phyloP scores from a whole-genome alignment of 371 early-diverging fungal genomes.

The Syncephalis plumigaleata region DNA sequence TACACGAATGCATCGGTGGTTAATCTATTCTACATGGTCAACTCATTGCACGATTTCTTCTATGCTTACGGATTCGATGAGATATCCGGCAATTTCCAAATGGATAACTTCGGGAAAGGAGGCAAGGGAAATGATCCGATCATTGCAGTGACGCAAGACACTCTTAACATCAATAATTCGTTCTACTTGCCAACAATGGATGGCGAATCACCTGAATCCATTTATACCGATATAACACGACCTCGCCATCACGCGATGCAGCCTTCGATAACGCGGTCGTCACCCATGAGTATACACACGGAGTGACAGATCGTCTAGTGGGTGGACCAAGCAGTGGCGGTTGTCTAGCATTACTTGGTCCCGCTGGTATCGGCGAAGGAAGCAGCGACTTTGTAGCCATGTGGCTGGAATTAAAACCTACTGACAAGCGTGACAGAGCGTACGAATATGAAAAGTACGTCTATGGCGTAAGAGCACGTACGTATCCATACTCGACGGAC shows the following conservation, averaged over 20 bases:
- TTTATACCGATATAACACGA: constrained; percentile 75
- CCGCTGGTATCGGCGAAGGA: constrained; percentile 92
- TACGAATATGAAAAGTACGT: constrained; percentile 60
- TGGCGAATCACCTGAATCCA: constrained; percentile 77
- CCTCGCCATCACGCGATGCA: constrained; percentile 68
- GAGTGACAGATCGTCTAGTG: constrained; percentile 77
- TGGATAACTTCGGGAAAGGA: constrained; percentile 68
- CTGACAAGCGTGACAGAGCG: constrained; percentile 22
- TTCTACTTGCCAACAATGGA: constrained; percentile 95
- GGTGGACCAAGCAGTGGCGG: constrained; percentile 83
- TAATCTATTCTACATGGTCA: constrained; percentile 89
- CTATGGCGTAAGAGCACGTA: constrained; percentile 66
- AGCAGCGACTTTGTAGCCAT: constrained; percentile 87
- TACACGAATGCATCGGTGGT: constrained; percentile 81
- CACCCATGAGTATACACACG: constrained; percentile 85
- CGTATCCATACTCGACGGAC: constrained; percentile 73
- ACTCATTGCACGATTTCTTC: constrained; percentile 64
- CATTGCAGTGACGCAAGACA: constrained; percentile 90
- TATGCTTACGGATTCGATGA: constrained; percentile 90
- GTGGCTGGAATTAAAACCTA: constrained; percentile 40
- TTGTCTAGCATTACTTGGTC: constrained; percentile 84
- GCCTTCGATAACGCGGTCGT: constrained; percentile 86
- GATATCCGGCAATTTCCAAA: constrained; percentile 89
- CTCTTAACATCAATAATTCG: constrained; percentile 79
- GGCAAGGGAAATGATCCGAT: constrained; percentile 71